Conservation (phyloP, 345 rosid genomes). For the Acer yangbiense region DNA sequence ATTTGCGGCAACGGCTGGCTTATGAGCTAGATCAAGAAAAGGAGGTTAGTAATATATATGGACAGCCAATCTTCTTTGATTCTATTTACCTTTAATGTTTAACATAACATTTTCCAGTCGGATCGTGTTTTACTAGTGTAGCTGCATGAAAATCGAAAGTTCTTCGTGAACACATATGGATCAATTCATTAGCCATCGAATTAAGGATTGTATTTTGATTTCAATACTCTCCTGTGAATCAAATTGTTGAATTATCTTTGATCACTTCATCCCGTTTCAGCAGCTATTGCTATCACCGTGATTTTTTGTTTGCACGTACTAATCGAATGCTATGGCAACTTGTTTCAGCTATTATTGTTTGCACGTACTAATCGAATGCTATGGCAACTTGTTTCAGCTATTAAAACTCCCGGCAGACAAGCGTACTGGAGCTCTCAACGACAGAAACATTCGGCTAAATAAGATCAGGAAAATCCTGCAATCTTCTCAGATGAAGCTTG, state of each 20-base stretch:
- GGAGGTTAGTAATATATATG: conserved; percentile 51
- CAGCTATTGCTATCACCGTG: not conserved
- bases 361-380: not conserved
- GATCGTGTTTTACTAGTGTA: too few relatives aligned
- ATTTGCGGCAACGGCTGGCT: conserved; percentile 63
- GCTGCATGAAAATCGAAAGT: not conserved
- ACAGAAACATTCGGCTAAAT: conserved; percentile 37
- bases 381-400: conserved; percentile 43
- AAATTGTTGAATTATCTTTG: not conserved
- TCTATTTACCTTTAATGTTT: not conserved
- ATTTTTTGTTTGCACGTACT: not conserved
- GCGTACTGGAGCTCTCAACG: conserved; percentile 35
- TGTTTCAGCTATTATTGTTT: conserved; percentile 44
- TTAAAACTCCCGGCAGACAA: conserved; percentile 39
- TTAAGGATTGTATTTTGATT: not conserved
- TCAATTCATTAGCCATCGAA: conserved; percentile 6
- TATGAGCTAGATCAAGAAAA: conserved; percentile 60
- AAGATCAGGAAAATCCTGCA: conserved; percentile 45
- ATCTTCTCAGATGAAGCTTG: conserved; percentile 62
- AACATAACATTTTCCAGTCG: not conserved
- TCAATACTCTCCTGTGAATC: not conserved
- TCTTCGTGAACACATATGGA: not conserved
- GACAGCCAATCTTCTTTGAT: not conserved
- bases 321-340: not conserved
- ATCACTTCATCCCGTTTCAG: not conserved